phyloP scores from a whole-genome alignment of 768 basidiomycete genomes.

The Wakefieldia striispora region DNA sequence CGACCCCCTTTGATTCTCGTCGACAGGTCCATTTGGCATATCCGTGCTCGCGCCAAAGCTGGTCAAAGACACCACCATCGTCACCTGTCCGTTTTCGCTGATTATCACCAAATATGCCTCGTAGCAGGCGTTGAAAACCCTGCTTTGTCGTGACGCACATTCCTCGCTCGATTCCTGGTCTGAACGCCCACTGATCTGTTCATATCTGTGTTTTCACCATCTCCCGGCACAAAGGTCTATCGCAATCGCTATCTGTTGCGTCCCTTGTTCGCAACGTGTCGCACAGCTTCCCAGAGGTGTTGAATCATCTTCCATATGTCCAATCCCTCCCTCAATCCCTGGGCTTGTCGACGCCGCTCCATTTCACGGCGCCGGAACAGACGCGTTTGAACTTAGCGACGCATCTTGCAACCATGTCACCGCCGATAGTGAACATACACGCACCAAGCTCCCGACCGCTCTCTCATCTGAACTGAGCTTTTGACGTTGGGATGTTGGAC shows the following conservation, averaged over 20 bases:
- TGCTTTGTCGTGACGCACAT: constrained; percentile 33
- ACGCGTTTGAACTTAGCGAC: no score
- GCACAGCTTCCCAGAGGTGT: constrained; percentile 7
- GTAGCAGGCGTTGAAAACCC: constrained; percentile 37
- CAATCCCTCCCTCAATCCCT: constrained; percentile 57
- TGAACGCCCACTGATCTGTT: constrained; percentile 65
- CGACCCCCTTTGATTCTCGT: constrained; percentile 8
- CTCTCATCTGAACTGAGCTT: no score
- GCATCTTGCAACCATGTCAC: no score
- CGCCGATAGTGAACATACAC: no score
- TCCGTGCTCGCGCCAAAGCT: constrained; percentile 51
- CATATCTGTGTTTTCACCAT: constrained; percentile 67
- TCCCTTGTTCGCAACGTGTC: constrained; percentile 1
- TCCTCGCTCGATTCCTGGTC: constrained; percentile 41
- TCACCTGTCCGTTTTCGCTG: constrained; percentile 66
- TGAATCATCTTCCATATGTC: constrained; percentile 60
- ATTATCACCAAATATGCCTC: constrained; percentile 58
- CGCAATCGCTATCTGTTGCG: not conserved
- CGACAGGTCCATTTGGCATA: constrained; percentile 44
- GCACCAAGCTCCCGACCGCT: no score
- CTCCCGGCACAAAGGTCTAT: constrained; percentile 42
- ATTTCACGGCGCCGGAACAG: constrained; percentile 53
- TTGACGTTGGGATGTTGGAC: no score
- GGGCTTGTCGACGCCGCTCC: constrained; percentile 67
- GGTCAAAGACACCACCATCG: constrained; percentile 50